phyloP scores from a whole-genome alignment of 768 basidiomycete species.

The Boletus rex-veris region DNA sequence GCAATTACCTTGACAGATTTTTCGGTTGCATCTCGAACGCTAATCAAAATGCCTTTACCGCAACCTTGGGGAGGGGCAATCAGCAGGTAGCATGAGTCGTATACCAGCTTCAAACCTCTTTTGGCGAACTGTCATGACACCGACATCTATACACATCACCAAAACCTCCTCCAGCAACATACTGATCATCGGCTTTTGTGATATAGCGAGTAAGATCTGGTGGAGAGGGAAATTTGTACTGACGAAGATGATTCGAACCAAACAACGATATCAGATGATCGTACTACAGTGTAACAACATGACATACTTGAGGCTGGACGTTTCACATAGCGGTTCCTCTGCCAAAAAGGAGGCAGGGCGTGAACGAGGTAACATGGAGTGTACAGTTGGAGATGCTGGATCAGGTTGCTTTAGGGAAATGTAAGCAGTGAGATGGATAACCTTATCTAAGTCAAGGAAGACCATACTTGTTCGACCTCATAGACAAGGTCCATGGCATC shows the following conservation, averaged over 20 bases:
- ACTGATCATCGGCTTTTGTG: neutral
- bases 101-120: neutral
- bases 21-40: neutral
- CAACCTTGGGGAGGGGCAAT: constrained; percentile 8
- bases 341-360: too few relatives aligned
- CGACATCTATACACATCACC: constrained; percentile 2
- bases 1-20: neutral
- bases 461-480: constrained; percentile 8
- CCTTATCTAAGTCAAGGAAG: too few relatives aligned
- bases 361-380: too few relatives aligned
- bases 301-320: too few relatives aligned
- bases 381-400: too few relatives aligned
- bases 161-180: neutral
- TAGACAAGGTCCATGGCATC: constrained; percentile 51
- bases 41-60: constrained; percentile 21
- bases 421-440: too few relatives aligned
- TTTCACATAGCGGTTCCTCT: too few relatives aligned
- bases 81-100: too few relatives aligned
- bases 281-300: too few relatives aligned
- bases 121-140: neutral
- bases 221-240: neutral
- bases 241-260: too few relatives aligned
- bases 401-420: too few relatives aligned
- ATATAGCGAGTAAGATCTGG: constrained; percentile 2
- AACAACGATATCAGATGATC: too few relatives aligned